phyloP scores from a whole-genome alignment of 768 basidiomycete genomes.

The Leccinum variicolor region DNA sequence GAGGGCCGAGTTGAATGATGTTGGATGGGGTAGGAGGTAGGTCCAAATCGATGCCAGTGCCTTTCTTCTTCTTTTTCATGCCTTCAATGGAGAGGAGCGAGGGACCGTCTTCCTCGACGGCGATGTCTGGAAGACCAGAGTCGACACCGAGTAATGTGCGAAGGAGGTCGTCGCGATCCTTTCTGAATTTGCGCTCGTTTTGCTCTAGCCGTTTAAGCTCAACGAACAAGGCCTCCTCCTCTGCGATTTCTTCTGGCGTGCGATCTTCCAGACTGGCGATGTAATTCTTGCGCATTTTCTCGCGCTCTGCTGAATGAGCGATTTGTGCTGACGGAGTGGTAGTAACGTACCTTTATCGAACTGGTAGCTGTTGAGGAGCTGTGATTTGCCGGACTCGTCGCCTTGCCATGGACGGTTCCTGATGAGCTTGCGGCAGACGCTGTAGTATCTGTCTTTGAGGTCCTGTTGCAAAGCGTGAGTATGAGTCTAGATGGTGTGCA shows the following conservation, averaged over 20 bases:
- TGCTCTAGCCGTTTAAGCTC: conserved; percentile 96
- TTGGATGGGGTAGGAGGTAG: conserved; percentile 33
- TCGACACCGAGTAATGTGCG: conserved; percentile 83
- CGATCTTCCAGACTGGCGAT: conserved; percentile 82
- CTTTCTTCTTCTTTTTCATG: conserved; percentile 55
- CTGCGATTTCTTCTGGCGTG: conserved; percentile 84
- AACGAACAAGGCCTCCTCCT: conserved; percentile 92
- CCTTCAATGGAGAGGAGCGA: conserved; percentile 43
- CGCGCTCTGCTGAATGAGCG: conserved; percentile 56
- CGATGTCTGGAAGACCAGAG: conserved; percentile 74
- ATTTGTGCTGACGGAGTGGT: not conserved
- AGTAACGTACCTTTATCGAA: conserved; percentile 78
- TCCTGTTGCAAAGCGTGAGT: conserved; percentile 42
- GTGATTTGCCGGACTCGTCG: conserved; percentile 68
- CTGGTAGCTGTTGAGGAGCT: conserved; percentile 64
- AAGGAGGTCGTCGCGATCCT: conserved; percentile 84
- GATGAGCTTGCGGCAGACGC: conserved; percentile 84
- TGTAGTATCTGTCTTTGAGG: conserved; percentile 91
- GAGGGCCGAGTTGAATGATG: conserved; percentile 36
- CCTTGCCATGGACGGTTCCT: conserved; percentile 82
- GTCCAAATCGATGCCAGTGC: conserved; percentile 29
- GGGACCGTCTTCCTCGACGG: conserved; percentile 58
- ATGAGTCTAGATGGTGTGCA: not conserved
- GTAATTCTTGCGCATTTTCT: conserved; percentile 85
- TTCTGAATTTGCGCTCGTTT: conserved; percentile 82